Percentiles rank a stretch among this genome's conserved stretches.
Conservation (phyloP, 139 green algal species). For the Tetradesmus obliquus region DNA sequence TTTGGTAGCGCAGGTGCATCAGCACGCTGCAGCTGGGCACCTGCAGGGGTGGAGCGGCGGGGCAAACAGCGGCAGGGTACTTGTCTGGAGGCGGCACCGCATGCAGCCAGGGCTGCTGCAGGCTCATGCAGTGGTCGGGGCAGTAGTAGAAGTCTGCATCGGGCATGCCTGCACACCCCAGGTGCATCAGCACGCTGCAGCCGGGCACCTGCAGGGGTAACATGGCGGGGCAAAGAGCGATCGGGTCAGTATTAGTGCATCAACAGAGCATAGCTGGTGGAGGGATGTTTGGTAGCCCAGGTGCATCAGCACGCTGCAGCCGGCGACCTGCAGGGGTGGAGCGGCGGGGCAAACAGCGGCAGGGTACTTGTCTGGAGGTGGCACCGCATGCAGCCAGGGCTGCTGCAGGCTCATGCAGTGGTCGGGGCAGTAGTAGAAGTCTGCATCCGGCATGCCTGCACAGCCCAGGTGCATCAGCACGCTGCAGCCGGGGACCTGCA, state of each 20-base stretch:
- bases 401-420: conserved; percentile 13
- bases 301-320: conserved; percentile 44
- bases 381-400: conserved; percentile 4
- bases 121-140: conserved; percentile 19
- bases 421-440: conserved; percentile 38
- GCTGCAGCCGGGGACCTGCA: neutral
- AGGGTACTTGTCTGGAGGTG: neutral
- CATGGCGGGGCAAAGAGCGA: no score
- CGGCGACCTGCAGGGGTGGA: neutral
- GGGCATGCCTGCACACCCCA: conserved; percentile 28
- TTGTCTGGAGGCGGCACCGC: neutral
- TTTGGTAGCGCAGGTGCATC: conserved; percentile 20
- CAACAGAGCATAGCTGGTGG: no score
- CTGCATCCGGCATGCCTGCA: conserved; percentile 23
- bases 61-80: neutral
- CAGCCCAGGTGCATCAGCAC: neutral
- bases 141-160: conserved; percentile 28
- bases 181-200: neutral
- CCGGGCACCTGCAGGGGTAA: conserved; percentile 4
- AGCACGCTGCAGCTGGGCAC: conserved; percentile 27
- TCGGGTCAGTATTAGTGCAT: no score
- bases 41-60: neutral
- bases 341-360: no score
- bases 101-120: conserved; percentile 29
- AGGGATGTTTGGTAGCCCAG: neutral